Evolutionary conservation across 306 rosid species (phyloP), one percentile per base, ranked within the genome.

Genomic region (Citrullus colocynthis): DNA sequence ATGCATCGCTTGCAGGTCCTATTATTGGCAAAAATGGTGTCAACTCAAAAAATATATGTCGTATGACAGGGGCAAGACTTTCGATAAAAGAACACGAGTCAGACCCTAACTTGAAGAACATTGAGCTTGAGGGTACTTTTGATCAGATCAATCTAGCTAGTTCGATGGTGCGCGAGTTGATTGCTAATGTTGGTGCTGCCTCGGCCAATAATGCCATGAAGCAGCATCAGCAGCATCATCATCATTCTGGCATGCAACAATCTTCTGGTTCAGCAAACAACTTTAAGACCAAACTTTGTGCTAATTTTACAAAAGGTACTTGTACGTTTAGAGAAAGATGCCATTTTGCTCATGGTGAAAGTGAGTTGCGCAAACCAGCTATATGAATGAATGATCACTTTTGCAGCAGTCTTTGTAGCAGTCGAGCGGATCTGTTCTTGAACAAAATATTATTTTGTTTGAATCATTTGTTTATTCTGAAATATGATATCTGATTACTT

Each of bases 291-390:
- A 93, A 89, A 82, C 78, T 91, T 20, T 93, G 98, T 73, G 97
- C 90, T 42, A 89, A 89, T 64, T 91, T 88, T 71, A 32, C 87
- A 3, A 89, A 93, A 70, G 91, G 97, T 41, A 73, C 88, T 41
- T 93, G 98, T 90, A 89, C 97, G 37, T 91, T 93, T 57, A 96
- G 98, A 52, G 98, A 93, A 1, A 87, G 89, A 83, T 93, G 98
- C 74, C 96, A 91, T 81, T 93, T 93, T 67, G 98, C 97, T 1
- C 98, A 93, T 64, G 98, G 98, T 72, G 59, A 83, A 6, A 87
- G 85, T 59, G 91, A 93, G 78, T 82, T 91, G 78, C 97, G 97
- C 75, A 86, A 84, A 84, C 1, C 86, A 56, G 88, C 83, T 69
- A 77, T 77, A 12, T 62, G 80, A 77, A 14, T 9, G 48, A 10